Base-by-base conservation (phyloP, 345 rosid species). In the Combretum micranthum region DNA sequence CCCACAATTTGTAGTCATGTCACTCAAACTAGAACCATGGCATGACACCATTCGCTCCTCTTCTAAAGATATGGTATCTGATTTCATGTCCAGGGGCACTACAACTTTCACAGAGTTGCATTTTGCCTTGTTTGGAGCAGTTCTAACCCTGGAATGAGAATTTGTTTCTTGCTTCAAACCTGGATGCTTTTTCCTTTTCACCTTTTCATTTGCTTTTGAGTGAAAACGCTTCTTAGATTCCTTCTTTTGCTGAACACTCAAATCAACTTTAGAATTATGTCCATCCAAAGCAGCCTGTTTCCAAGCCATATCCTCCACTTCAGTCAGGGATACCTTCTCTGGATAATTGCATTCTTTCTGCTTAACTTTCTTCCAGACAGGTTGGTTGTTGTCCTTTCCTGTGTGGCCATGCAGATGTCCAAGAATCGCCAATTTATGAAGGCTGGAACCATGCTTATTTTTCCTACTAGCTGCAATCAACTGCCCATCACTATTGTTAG, bases 291-390 rank as follows among this genome's bases (percentile, higher is more conserved):
- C 59, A 32, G 50, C 56, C 62, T 67, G 66, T 56, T 43, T 65
- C 69, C 58, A 47, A 62, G 4, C 9, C 60, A 44, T 57, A 32
- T 32, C 39, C 39, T 32, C 39, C 39, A 32, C 39, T 32, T 32
- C 39, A 4, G 39, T 32, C 9, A 11, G 39, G 9, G 39, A 32
- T 32, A 32, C 0, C 39, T 32, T 32, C 39, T 32, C 39, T 32
- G 7, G 7, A 7, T 7, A 32, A 32, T 32, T 32, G 39, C 39
- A 32, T 32, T 32, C 70, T 56, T 71, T 74, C 65, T 59, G 69
- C 69, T 72, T 76, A 47, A 78, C 83, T 64, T 63, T 76, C 72
- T 78, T 63, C 87, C 87, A 82, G 13, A 82, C 73, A 50, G 80
- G 63, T 66, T 69, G 66, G 55, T 21, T 63, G 60, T 67, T 78